Conservation (phyloP, 768 basidiomycete species). For the Podaxis sp. region DNA sequence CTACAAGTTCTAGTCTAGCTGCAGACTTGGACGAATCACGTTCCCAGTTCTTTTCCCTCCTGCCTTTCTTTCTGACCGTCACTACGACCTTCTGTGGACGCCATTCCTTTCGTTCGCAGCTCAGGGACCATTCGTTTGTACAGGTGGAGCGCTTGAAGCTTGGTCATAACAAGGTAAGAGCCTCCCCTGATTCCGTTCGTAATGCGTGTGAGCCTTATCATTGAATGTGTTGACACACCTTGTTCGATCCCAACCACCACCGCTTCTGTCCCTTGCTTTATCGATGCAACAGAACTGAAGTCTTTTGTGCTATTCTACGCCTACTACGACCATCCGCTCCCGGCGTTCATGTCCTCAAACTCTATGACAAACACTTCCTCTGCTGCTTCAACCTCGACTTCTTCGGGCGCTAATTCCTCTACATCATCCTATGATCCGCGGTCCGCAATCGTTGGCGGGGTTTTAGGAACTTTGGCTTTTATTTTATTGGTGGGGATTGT, state of each 20-base stretch:
- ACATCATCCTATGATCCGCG: slow-evolving; percentile 28
- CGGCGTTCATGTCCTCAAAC: slow-evolving; percentile 12
- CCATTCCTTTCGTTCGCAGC: slow-evolving; percentile 33
- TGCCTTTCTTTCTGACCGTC: slow-evolving; percentile 4
- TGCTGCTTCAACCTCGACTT: slow-evolving; percentile 14
- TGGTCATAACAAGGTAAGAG: slow-evolving; percentile 5
- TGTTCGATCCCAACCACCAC: not conserved
- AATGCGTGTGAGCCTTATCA: slow-evolving; percentile 3
- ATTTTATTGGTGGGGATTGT: slow-evolving; percentile 31
- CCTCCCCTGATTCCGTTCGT: not conserved
- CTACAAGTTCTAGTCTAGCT: slow-evolving; percentile 9
- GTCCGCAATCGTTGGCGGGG: slow-evolving; percentile 28
- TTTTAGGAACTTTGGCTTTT: slow-evolving; percentile 30
- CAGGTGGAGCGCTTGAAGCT: not conserved
- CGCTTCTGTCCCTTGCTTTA: not conserved
- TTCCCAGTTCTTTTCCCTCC: not conserved
- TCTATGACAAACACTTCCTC: slow-evolving; percentile 16
- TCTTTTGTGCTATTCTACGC: slow-evolving; percentile 1
- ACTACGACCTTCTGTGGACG: slow-evolving; percentile 24
- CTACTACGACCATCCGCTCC: not conserved
- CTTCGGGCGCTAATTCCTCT: not conserved
- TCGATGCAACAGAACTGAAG: not conserved
- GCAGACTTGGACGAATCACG: not conserved
- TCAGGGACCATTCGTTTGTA: slow-evolving; percentile 2
- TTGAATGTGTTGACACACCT: not conserved